A percentile compares a stretch with the other conserved stretches of the same genome.
These are phyloP conservation scores for Dryas integrifolia DNA, from an alignment of 331 rosid genomes.

Conservation along the genomic window DNA sequence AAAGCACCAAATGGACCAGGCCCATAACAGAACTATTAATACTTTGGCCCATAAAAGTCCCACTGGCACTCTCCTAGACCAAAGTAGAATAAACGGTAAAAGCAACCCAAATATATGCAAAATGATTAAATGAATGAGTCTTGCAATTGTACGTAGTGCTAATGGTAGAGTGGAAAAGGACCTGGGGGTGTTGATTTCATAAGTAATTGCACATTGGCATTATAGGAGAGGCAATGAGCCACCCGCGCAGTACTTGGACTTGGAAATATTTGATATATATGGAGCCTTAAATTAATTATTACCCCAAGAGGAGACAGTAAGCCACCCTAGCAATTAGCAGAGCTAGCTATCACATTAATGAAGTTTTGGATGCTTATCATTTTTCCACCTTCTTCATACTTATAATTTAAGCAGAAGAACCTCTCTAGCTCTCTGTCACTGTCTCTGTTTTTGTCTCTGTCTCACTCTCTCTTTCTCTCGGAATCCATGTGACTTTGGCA, in stretches of 20 bases:
- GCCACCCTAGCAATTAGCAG: not conserved
- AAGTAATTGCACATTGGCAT: not conserved
- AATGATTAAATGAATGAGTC: too few relatives aligned
- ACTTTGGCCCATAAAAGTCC: too few relatives aligned
- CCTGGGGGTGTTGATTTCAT: not conserved
- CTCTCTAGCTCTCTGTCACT: too few relatives aligned
- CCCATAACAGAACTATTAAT: too few relatives aligned
- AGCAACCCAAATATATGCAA: too few relatives aligned
- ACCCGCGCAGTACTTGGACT: not conserved
- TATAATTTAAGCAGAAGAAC: too few relatives aligned
- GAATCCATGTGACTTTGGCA: conserved; percentile 22
- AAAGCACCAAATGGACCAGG: too few relatives aligned
- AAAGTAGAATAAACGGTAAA: too few relatives aligned
- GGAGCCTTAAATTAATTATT: not conserved
- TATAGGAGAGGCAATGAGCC: not conserved
- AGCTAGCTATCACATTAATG: conserved; percentile 4
- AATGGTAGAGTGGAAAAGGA: not conserved
- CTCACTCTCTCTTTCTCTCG: not conserved
- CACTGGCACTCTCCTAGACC: too few relatives aligned
- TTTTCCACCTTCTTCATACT: not conserved
- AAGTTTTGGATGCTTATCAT: conserved; percentile 22
- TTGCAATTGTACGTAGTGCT: too few relatives aligned
- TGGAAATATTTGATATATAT: not conserved
- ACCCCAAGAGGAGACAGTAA: conserved; percentile 3
- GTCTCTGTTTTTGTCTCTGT: too few relatives aligned